phyloP scores from a whole-genome alignment of 345 rosid genomes.

The Gossypium bickii region DNA sequence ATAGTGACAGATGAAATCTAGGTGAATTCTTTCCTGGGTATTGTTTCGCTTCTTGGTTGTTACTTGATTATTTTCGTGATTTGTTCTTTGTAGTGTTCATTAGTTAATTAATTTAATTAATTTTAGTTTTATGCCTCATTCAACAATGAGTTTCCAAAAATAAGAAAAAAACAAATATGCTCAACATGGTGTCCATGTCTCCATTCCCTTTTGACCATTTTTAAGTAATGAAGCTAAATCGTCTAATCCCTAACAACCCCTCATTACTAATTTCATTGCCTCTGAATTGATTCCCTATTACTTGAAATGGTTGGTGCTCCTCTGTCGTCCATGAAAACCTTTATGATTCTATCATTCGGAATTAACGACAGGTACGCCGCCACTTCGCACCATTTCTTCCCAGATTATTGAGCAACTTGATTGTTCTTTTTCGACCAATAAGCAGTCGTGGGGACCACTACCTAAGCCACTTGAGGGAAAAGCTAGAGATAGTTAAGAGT shows the following conservation, averaged over 20 bases:
- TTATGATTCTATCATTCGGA: conserved; percentile 53
- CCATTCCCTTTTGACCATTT: not conserved
- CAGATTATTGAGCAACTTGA: conserved; percentile 28
- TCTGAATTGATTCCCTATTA: conserved; percentile 10
- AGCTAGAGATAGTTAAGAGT: conserved; percentile 47
- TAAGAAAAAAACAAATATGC: not conserved
- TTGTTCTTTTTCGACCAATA: conserved; percentile 72
- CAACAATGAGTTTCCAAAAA: not conserved
- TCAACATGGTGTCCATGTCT: not conserved
- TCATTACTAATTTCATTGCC: not conserved
- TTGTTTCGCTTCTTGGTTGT: too few relatives aligned
- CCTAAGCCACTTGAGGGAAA: conserved; percentile 49
- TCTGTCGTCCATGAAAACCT: conserved; percentile 32
- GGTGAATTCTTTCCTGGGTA: too few relatives aligned
- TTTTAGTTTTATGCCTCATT: not conserved
- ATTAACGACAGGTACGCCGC: conserved; percentile 48
- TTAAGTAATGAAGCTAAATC: not conserved
- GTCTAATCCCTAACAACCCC: not conserved
- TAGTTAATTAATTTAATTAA: too few relatives aligned
- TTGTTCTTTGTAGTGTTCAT: too few relatives aligned
- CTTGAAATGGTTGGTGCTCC: not conserved
- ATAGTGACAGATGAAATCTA: too few relatives aligned
- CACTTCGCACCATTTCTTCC: conserved; percentile 39
- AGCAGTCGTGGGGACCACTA: conserved; percentile 51
- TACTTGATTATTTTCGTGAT: too few relatives aligned